Percentiles rank a stretch among this genome's conserved stretches.
phyloP scores from a whole-genome alignment of 441 rosid genomes.

The Rhodomyrtus psidioides region DNA sequence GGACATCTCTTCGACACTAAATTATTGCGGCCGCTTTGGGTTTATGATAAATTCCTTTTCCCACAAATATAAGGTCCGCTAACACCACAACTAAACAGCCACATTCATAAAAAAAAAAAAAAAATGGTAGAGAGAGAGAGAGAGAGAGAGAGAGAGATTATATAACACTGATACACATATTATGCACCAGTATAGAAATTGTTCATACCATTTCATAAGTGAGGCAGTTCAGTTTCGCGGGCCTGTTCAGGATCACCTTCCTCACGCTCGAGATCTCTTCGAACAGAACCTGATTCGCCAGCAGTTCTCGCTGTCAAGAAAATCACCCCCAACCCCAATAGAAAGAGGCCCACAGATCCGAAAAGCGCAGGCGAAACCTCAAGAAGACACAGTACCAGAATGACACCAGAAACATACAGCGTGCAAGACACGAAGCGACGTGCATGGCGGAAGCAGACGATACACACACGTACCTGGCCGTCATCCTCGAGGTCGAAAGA shows the following conservation, averaged over 20 bases:
- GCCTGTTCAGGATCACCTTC: background rate
- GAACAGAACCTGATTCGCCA: background rate
- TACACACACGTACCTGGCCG: background rate
- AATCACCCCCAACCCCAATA: background rate
- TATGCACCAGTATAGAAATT: background rate
- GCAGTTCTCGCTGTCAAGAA: background rate
- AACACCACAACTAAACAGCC: no score
- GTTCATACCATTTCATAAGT: background rate
- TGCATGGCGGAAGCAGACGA: background rate
- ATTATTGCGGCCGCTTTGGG: background rate
- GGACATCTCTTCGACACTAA: background rate
- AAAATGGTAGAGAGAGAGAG: no score
- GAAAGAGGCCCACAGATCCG: background rate
- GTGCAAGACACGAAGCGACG: background rate
- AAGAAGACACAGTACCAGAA: background rate
- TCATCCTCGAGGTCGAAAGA: background rate
- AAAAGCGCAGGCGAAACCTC: background rate
- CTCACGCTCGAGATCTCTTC: background rate
- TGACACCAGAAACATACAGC: background rate
- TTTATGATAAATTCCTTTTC: background rate
- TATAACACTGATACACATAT: background rate
- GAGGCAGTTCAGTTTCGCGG: background rate
- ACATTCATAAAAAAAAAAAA: no score
- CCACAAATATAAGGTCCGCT: no score
- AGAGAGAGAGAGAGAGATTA: no score